Evolutionary conservation across 1,284 basidiomycete genomes (phyloP).

Genomic region (Sporisorium graminicola): DNA sequence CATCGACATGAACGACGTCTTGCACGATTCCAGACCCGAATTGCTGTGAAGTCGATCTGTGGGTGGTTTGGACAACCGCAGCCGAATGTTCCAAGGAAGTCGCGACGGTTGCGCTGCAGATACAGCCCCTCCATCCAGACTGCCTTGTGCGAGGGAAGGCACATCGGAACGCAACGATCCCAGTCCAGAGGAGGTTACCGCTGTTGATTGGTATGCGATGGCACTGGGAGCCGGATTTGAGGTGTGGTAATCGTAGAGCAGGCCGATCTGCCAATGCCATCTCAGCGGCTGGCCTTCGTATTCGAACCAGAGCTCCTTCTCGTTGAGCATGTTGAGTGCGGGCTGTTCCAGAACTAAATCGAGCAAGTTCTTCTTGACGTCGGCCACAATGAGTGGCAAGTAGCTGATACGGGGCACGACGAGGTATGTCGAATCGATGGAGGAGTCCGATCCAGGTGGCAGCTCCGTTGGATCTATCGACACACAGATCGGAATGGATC

Average conservation of each 20-base stretch:
- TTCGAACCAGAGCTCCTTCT: conserved; percentile 60
- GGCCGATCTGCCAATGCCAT: conserved; percentile 65
- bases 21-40: conserved; percentile 48
- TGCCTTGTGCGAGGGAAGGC: background rate
- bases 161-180: conserved; percentile 22
- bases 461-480: conserved; percentile 44
- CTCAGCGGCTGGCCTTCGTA: conserved; percentile 55
- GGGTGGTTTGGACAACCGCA: conserved; percentile 56
- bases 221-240: conserved; percentile 48
- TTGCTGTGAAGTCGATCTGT: conserved; percentile 54
- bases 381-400: conserved; percentile 54
- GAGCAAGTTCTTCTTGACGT: conserved; percentile 52
- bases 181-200: conserved; percentile 13
- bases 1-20: conserved; percentile 62
- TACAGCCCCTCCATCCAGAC: background rate
- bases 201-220: conserved; percentile 17
- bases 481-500: conserved; percentile 57
- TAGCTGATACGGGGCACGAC: conserved; percentile 57
- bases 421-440: conserved; percentile 51
- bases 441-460: conserved; percentile 38
- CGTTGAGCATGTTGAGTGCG: conserved; percentile 32
- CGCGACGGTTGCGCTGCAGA: conserved; percentile 6
- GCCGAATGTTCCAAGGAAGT: conserved; percentile 53
- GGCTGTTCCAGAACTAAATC: conserved; percentile 49
- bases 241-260: conserved; percentile 61